These are phyloP conservation scores for Leishmania arabica DNA, from an alignment of 208 protist genomes.

Conservation along the genomic window DNA sequence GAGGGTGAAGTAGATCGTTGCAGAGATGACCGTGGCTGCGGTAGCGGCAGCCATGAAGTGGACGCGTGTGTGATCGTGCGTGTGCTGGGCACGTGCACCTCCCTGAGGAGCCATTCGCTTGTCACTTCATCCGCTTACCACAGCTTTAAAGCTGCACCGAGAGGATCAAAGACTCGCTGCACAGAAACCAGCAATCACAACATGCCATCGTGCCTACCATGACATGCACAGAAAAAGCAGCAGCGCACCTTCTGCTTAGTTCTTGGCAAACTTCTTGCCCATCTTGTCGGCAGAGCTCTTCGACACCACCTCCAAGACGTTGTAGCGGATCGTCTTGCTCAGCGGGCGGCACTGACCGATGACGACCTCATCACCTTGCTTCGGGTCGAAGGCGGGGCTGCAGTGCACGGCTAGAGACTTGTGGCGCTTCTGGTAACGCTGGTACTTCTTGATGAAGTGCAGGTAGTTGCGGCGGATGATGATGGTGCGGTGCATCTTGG, in stretches of 20 bases:
- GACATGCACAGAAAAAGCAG: background rate
- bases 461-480: conserved; percentile 99
- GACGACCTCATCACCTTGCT: conserved; percentile 98
- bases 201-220: background rate
- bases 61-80: background rate
- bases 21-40: background rate
- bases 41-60: background rate
- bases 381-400: conserved; percentile 98
- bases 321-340: conserved; percentile 99
- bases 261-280: conserved; percentile 90
- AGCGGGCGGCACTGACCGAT: conserved; percentile 99
- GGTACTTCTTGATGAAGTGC: conserved; percentile 99
- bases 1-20: background rate
- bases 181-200: conserved; percentile 4
- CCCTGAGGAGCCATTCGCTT: background rate
- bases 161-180: conserved; percentile 1
- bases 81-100: background rate
- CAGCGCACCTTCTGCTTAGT: conserved; percentile 38
- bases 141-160: background rate
- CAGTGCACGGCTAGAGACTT: conserved; percentile 98
- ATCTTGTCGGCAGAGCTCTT: conserved; percentile 87
- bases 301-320: conserved; percentile 97
- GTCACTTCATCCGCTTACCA: background rate
- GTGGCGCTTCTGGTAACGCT: conserved; percentile 99
- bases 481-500: conserved; percentile 99